Conservation (phyloP, 805 yeast species). For the Sugiyamaella marilandica region DNA sequence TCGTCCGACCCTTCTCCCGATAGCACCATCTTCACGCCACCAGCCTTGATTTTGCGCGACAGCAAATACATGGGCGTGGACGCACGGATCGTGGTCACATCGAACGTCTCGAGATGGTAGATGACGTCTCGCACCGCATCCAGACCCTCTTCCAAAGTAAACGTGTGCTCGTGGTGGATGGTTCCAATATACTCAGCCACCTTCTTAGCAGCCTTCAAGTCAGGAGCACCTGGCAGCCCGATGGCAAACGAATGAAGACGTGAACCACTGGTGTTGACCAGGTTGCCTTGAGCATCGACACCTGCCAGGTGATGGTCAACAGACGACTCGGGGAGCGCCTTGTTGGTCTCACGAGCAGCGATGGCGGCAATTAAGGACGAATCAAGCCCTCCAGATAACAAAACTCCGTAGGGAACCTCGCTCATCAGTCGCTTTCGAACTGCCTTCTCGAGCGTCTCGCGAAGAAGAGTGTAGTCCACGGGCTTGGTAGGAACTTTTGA, state of each 20-base stretch:
- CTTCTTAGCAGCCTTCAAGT: slow-evolving; percentile 89
- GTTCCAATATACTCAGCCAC: slow-evolving; percentile 96
- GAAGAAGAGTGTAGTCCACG: slow-evolving; percentile 65
- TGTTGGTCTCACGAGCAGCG: slow-evolving; percentile 92
- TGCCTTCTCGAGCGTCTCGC: slow-evolving; percentile 83
- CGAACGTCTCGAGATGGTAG: slow-evolving; percentile 93
- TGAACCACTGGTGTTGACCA: slow-evolving; percentile 56
- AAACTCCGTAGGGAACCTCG: slow-evolving; percentile 98
- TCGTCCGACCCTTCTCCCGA: slow-evolving; percentile 99
- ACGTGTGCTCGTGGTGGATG: slow-evolving; percentile 95
- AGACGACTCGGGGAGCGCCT: slow-evolving; percentile 66
- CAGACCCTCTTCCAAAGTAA: slow-evolving; percentile 93
- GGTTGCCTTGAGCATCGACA: slow-evolving; percentile 81
- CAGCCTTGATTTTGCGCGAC: slow-evolving; percentile 96
- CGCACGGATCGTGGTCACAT: slow-evolving; percentile 98
- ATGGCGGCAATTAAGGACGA: slow-evolving; percentile 94
- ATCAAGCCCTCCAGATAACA: slow-evolving; percentile 95
- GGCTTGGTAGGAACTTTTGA: slow-evolving; percentile 65
- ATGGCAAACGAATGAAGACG: slow-evolving; percentile 93
- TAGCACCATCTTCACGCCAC: slow-evolving; percentile 98
- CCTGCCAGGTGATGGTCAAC: slow-evolving; percentile 72
- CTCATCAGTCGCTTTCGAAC: slow-evolving; percentile 99
- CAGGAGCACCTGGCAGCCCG: slow-evolving; percentile 98
- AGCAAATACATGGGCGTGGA: slow-evolving; percentile 98
- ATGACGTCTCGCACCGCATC: slow-evolving; percentile 94